Conservation (phyloP, 2,329 filamentous ascomycete genomes). For the Neonectria faginata region DNA sequence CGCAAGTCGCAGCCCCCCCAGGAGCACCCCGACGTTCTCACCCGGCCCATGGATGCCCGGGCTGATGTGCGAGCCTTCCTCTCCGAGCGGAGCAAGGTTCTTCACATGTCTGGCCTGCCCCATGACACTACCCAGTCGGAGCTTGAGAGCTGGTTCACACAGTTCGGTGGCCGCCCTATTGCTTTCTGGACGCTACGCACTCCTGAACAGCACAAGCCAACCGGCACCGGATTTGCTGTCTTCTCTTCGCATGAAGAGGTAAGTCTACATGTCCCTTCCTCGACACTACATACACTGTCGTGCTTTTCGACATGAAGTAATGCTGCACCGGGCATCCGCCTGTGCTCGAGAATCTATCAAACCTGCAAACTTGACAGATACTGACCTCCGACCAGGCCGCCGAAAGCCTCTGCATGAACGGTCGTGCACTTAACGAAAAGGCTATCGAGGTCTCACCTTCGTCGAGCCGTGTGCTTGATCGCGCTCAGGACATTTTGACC, state of each 20-base stretch:
- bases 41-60: constrained; percentile 94
- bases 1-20: constrained; percentile 95
- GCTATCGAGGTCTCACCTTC: constrained; percentile 98
- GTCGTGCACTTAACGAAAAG: constrained; percentile 96
- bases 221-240: constrained; percentile 95
- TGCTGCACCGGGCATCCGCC: background rate
- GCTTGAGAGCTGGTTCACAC: constrained; percentile 99
- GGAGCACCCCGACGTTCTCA: constrained; percentile 94
- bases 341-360: background rate
- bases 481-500: constrained; percentile 93
- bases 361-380: constrained; percentile 4
- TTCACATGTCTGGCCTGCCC: constrained; percentile 96
- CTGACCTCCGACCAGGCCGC: constrained; percentile 74
- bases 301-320: background rate
- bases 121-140: constrained; percentile 99
- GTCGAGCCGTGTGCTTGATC: constrained; percentile 94
- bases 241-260: constrained; percentile 99
- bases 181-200: constrained; percentile 99
- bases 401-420: constrained; percentile 99
- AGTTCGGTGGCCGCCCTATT: constrained; percentile 97
- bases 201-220: constrained; percentile 99
- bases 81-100: constrained; percentile 95
- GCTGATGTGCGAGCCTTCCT: constrained; percentile 97
- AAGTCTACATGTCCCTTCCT: constrained; percentile 51
- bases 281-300: background rate